Conservation (phyloP, 2,329 filamentous ascomycete species). For the Dendryphion nanum region DNA sequence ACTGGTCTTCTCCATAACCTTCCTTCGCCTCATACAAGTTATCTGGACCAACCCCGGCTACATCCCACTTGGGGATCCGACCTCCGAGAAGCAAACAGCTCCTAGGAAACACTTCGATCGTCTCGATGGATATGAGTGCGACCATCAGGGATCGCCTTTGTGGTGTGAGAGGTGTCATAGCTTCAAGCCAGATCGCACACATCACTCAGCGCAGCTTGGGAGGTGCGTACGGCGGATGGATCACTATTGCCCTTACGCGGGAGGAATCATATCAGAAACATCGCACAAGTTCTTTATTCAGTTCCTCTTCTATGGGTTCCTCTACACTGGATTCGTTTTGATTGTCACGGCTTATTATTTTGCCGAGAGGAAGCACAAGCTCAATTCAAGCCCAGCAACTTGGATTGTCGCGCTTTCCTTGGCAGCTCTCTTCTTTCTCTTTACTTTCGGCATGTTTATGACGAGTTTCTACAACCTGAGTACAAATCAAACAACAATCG, state of each 20-base stretch:
- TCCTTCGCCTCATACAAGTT: slow-evolving; percentile 67
- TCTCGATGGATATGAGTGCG: slow-evolving; percentile 80
- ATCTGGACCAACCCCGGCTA: slow-evolving; percentile 72
- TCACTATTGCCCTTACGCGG: slow-evolving; percentile 95
- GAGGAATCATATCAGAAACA: slow-evolving; percentile 83
- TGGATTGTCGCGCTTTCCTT: slow-evolving; percentile 67
- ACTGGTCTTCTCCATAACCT: slow-evolving; percentile 63
- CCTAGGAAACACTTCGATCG: slow-evolving; percentile 62
- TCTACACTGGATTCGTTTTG: slow-evolving; percentile 66
- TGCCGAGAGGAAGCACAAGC: slow-evolving; percentile 46
- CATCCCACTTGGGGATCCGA: slow-evolving; percentile 57
- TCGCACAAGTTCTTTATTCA: slow-evolving; percentile 91
- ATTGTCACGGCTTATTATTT: slow-evolving; percentile 65
- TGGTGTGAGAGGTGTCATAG: slow-evolving; percentile 84
- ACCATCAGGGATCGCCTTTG: slow-evolving; percentile 72
- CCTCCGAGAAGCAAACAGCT: slow-evolving; percentile 26
- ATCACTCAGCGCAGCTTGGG: slow-evolving; percentile 80
- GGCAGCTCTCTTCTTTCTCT: slow-evolving; percentile 73
- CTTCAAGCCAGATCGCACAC: slow-evolving; percentile 84
- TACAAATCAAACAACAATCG: slow-evolving; percentile 80
- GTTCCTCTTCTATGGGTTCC: slow-evolving; percentile 70
- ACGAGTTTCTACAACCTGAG: slow-evolving; percentile 70
- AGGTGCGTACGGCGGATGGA: slow-evolving; percentile 90
- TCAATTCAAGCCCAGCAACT: slow-evolving; percentile 24
- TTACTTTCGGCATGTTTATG: slow-evolving; percentile 72